Evolutionary conservation across 768 basidiomycete species (phyloP).

Genomic region (Leccinum variicolor): DNA sequence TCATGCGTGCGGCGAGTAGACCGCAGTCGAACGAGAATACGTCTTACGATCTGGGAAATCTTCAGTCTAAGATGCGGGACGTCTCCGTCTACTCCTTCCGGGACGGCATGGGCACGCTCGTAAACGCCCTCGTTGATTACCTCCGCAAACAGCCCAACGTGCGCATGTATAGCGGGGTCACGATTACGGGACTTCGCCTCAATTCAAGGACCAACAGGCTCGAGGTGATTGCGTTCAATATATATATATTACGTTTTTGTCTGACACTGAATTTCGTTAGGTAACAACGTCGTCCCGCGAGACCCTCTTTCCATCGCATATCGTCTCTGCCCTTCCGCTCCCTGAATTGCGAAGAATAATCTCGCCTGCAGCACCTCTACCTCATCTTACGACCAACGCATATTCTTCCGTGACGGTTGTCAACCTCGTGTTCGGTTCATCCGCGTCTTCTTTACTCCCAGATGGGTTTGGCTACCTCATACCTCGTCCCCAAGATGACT

Average conservation of each 20-base stretch:
- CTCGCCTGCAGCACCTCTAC: constrained; percentile 40
- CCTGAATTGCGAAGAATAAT: constrained; percentile 46
- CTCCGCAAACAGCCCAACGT: constrained; percentile 56
- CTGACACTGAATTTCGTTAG: constrained; percentile 18
- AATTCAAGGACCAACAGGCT: constrained; percentile 36
- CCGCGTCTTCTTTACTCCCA: constrained; percentile 57
- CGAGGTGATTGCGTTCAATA: constrained; percentile 38
- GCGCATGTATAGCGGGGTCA: constrained; percentile 44
- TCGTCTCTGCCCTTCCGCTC: constrained; percentile 79
- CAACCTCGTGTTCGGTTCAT: constrained; percentile 76
- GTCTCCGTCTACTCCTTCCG: constrained; percentile 79
- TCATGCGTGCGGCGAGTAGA: constrained; percentile 32
- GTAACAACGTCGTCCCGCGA: constrained; percentile 33
- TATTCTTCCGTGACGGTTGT: constrained; percentile 82
- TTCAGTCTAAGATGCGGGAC: constrained; percentile 46
- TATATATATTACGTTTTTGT: constrained; percentile 1
- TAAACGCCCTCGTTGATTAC: constrained; percentile 47
- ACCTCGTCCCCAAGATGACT: constrained; percentile 65
- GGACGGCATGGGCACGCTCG: constrained; percentile 71
- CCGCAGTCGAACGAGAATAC: constrained; percentile 4
- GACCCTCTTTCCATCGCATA: constrained; percentile 48
- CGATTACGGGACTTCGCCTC: constrained; percentile 33
- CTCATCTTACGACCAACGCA: constrained; percentile 68
- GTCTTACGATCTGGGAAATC: constrained; percentile 49
- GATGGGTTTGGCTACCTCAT: constrained; percentile 93